Percentiles rank a stretch among this genome's conserved stretches.
These are phyloP conservation scores for Claviceps monticola DNA, from an alignment of 2,329 filamentous ascomycete species.

Conservation along the genomic window DNA sequence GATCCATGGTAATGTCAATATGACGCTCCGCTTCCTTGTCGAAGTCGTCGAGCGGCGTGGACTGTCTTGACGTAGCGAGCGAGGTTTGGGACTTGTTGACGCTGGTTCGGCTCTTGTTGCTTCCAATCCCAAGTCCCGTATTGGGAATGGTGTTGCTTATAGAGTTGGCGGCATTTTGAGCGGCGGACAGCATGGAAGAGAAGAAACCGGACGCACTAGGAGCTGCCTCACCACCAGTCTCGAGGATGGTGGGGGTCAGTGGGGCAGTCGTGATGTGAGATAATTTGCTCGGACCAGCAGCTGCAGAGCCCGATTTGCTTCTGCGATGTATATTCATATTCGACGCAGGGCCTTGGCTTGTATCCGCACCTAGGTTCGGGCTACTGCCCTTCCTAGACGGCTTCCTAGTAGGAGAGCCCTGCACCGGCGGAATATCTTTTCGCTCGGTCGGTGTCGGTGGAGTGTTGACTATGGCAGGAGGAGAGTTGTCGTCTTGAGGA, in stretches of 20 bases:
- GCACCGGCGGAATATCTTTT: slow-evolving; percentile 9
- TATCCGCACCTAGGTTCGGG: slow-evolving; percentile 27
- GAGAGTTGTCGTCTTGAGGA: slow-evolving; percentile 27
- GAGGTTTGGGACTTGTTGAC: slow-evolving; percentile 14
- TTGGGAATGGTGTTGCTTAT: slow-evolving; percentile 63
- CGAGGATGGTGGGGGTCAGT: slow-evolving; percentile 62
- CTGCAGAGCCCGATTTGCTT: slow-evolving; percentile 37
- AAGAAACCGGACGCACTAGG: slow-evolving; percentile 64
- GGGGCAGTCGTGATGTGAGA: slow-evolving; percentile 62
- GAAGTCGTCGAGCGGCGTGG: slow-evolving; percentile 27
- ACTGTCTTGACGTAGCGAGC: slow-evolving; percentile 13
- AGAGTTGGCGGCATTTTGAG: slow-evolving; percentile 76
- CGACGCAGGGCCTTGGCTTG: slow-evolving; percentile 46
- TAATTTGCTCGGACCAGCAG: slow-evolving; percentile 67
- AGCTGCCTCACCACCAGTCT: slow-evolving; percentile 46
- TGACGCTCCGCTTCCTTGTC: slow-evolving; percentile 17
- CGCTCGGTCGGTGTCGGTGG: slow-evolving; percentile 49
- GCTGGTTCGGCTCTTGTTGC: slow-evolving; percentile 20
- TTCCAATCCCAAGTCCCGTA: slow-evolving; percentile 40
- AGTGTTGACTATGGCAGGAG: slow-evolving; percentile 49
- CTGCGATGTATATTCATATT: slow-evolving; percentile 59
- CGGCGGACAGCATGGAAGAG: slow-evolving; percentile 81
- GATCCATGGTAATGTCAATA: slow-evolving; percentile 26
- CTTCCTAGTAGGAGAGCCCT: slow-evolving; percentile 16
- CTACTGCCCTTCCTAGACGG: slow-evolving; percentile 15